Evolutionary conservation across 78 protist genomes (phyloP).

Genomic region (Dictyostelium discoideum): dicty_2.7 NC_007090.3:1102501-1103000

Average conservation of each 20-base stretch:
- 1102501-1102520: background rate
- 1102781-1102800: no score
- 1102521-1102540: background rate
- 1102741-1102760: background rate
- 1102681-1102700: background rate
- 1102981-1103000: no score
- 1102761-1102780: background rate
- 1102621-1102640: background rate
- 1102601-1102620: background rate
- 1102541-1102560: slow-evolving; percentile 23
- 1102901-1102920: no score
- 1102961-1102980: no score
- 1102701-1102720: background rate
- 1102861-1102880: no score
- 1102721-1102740: background rate
- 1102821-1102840: no score
- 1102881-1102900: no score
- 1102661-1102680: slow-evolving; percentile 2
- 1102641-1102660: background rate
- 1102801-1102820: no score
- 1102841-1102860: no score
- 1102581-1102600: slow-evolving; percentile 44
- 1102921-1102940: no score
- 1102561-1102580: background rate
- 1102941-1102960: no score